Evolutionary conservation across 2,329 filamentous ascomycete species (phyloP), one percentile per base, ranked within the genome.

Genomic region (Fusarium sp.): DNA sequence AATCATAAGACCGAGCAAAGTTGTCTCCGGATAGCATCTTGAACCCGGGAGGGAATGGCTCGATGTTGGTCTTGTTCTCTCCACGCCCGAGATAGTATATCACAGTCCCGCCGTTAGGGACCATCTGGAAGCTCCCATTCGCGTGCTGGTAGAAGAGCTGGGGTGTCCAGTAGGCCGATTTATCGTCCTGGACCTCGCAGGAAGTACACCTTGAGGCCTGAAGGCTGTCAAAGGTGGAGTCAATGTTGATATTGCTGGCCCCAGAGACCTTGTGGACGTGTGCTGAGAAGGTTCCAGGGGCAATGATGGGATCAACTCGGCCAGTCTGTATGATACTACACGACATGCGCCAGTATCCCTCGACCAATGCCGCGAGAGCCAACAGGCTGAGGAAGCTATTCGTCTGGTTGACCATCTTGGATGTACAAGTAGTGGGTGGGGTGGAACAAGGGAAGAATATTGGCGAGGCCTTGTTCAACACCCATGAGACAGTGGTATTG

Each of bases 261-360:
- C 74, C 74, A 7, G 74, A 76, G 23, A 76, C 29, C 31, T 76
- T 76, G 52, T 76, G 74, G 14, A 73, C 60, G 38, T 76, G 74
- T 41, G 66, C 74, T 16, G 74, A 66, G 29, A 76, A 66, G 1
- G 59, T 51, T 19, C 74, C 73, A 5, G 74, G 73, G 21, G 41
- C 63, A 35, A 76, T 65, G 15, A 76, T 73, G 45, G 74, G 74
- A 27, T 76, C 74, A 41, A 76, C 55, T 14, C 74, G 48, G 45
- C 69, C 66, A 16, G 73, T 76, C 33, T 76, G 74, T 23, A 76
- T 76, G 9, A 76, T 48, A 19, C 74, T 60, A 29, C 74, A 76
- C 3, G 72, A 76, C 74, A 76, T 74, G 15, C 74, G 74, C 72
- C 73, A 76, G 61, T 59, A 76, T 16, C 72, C 73, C n/a, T 76